Evolutionary conservation across 192 early-diverging fungal species (phyloP).

Genomic region (Pecoramyces ruminantium): DNA sequence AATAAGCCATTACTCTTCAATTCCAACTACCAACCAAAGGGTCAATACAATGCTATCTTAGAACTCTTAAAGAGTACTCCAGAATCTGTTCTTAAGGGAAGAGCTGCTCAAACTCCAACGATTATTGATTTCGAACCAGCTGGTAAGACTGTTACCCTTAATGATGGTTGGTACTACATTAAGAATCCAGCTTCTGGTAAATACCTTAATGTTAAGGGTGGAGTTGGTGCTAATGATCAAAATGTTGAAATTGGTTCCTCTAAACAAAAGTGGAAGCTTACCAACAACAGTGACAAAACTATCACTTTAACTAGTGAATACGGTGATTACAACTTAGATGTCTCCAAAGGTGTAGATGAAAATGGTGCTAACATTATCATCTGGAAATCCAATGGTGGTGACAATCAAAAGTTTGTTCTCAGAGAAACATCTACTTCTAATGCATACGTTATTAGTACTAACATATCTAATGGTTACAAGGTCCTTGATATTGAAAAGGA

Average conservation of each 20-base stretch:
- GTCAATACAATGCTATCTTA: not conserved
- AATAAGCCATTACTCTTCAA: not conserved
- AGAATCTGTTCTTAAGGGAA: not conserved
- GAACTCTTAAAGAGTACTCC: not conserved
- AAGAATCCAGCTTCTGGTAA: too few species aligned
- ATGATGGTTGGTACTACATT: not conserved
- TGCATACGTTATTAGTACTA: not conserved
- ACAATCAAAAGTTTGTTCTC: not conserved
- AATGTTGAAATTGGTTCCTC: not conserved
- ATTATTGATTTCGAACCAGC: too few species aligned
- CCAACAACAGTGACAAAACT: too few species aligned
- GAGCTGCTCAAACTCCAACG: too few species aligned
- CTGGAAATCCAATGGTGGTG: not conserved
- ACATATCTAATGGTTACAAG: not conserved
- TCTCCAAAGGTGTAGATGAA: not conserved
- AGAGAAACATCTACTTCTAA: not conserved
- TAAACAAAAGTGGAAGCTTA: not conserved
- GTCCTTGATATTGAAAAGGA: not conserved
- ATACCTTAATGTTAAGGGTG: not conserved
- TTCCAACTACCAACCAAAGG: not conserved
- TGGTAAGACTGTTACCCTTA: not conserved
- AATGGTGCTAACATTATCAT: not conserved
- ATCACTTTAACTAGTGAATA: too few species aligned
- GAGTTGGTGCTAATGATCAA: not conserved
- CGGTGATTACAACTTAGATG: too few species aligned